These are phyloP conservation scores for Auricularia auricula-judae DNA, from an alignment of 768 basidiomycete genomes.

Conservation along the genomic window DNA sequence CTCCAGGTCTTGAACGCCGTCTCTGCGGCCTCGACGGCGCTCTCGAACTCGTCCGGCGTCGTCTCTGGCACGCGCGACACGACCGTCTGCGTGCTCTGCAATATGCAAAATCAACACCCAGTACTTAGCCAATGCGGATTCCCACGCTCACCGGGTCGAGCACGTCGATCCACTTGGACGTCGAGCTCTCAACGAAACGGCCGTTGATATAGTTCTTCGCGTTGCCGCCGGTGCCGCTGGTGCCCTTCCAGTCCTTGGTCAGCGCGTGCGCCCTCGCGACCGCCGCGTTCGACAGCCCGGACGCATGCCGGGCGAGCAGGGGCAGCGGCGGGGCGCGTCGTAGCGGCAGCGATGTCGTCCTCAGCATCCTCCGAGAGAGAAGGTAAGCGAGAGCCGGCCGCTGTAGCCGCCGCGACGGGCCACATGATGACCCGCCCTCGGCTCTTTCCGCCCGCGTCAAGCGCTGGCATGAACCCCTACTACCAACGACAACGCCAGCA, in stretches of 20 bases:
- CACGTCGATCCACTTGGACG: slow-evolving; percentile 74
- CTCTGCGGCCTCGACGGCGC: slow-evolving; percentile 74
- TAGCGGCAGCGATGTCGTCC: not conserved
- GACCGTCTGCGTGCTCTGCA: slow-evolving; percentile 79
- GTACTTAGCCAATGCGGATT: not conserved
- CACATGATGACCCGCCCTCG: too few species aligned
- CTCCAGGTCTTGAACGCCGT: slow-evolving; percentile 87
- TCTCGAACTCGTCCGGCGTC: slow-evolving; percentile 65
- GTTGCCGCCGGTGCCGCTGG: slow-evolving; percentile 69
- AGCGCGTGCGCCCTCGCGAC: slow-evolving; percentile 56
- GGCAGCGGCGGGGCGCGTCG: not conserved
- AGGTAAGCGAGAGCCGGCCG: not conserved
- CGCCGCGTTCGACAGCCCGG: slow-evolving; percentile 20
- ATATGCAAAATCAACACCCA: not conserved
- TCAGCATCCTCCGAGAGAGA: not conserved
- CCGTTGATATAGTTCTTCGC: slow-evolving; percentile 92
- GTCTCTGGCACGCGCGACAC: slow-evolving; percentile 88
- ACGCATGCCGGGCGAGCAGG: not conserved
- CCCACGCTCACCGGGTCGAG: slow-evolving; percentile 68
- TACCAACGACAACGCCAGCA: not conserved
- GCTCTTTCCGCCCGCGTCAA: too few species aligned
- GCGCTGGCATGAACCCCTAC: not conserved
- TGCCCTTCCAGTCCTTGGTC: slow-evolving; percentile 76
- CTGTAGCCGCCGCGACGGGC: too few species aligned
- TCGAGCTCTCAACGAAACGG: slow-evolving; percentile 74